Evolutionary conservation across 805 yeast species (phyloP).

Genomic region (Lachancea waltii): DNA sequence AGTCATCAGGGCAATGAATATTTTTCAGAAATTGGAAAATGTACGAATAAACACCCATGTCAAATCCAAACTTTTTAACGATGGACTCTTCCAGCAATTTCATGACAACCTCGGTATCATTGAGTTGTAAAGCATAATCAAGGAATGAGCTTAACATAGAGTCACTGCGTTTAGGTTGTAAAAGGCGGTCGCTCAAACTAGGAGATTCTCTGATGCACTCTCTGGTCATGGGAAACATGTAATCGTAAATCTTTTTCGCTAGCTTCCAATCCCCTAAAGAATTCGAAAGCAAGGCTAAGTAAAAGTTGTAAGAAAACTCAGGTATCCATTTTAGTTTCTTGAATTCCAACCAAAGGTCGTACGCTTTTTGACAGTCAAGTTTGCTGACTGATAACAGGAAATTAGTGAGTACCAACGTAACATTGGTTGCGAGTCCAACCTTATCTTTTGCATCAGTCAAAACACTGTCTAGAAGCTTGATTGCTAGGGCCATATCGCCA

Average conservation of each 20-base stretch:
- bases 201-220: conserved; percentile 6
- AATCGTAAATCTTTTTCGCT: conserved; percentile 33
- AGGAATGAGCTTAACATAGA: conserved; percentile 21
- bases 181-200: conserved; percentile 17
- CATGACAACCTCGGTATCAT: conserved; percentile 30
- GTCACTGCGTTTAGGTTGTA: conserved; percentile 24
- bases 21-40: conserved; percentile 32
- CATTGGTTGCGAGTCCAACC: conserved; percentile 30
- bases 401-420: conserved; percentile 39
- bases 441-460: conserved; percentile 39
- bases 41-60: conserved; percentile 29
- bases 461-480: conserved; percentile 51
- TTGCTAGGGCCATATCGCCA: conserved; percentile 44
- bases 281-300: conserved; percentile 31
- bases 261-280: conserved; percentile 31
- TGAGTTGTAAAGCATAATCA: conserved; percentile 26
- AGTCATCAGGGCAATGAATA: conserved; percentile 28
- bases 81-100: conserved; percentile 37
- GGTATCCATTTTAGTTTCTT: conserved; percentile 37
- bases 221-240: conserved; percentile 33
- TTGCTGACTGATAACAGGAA: conserved; percentile 38
- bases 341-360: conserved; percentile 34
- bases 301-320: conserved; percentile 36
- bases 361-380: conserved; percentile 30
- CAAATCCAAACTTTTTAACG: conserved; percentile 31